Conservation (phyloP, 2,329 filamentous ascomycete genomes). For the Scedosporium aurantiacum region DNA sequence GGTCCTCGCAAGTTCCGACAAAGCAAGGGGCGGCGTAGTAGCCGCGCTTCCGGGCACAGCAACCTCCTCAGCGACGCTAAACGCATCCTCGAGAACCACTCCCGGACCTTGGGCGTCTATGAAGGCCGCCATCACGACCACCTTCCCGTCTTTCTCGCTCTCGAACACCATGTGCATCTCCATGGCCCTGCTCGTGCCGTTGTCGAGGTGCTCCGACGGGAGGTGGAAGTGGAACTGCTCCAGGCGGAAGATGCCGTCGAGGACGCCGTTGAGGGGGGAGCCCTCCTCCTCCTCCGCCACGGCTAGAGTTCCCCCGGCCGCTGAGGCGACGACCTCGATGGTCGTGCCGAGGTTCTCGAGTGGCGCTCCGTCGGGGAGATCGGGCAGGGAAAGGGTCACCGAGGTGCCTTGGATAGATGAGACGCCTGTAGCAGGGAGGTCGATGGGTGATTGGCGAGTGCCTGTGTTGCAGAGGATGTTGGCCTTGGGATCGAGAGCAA, state of each 20-base stretch:
- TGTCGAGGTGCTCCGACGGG: slow-evolving; percentile 45
- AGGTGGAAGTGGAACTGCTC: slow-evolving; percentile 51
- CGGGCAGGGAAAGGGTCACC: slow-evolving; percentile 22
- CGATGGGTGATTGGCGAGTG: slow-evolving; percentile 45
- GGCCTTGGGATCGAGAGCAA: slow-evolving; percentile 24
- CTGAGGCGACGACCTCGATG: slow-evolving; percentile 27
- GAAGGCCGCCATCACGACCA: slow-evolving; percentile 1
- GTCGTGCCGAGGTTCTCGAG: slow-evolving; percentile 43
- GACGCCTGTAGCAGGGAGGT: slow-evolving; percentile 24
- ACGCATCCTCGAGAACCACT: neutral
- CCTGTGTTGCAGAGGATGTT: slow-evolving; percentile 38
- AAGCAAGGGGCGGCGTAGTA: neutral
- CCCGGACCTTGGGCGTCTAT: neutral
- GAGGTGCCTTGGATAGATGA: slow-evolving; percentile 16
- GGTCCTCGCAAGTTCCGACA: slow-evolving; percentile 2
- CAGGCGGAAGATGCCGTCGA: slow-evolving; percentile 23
- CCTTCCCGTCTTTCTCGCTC: slow-evolving; percentile 5
- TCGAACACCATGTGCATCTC: slow-evolving; percentile 32
- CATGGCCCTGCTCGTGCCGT: slow-evolving; percentile 26
- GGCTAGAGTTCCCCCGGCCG: slow-evolving; percentile 31
- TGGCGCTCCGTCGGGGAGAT: slow-evolving; percentile 22
- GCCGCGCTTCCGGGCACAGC: neutral
- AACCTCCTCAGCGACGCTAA: neutral
- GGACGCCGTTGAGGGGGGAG: neutral
- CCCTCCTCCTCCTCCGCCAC: slow-evolving; percentile 21